Conservation (phyloP, 1,139 yeast species). For the Kodamaea sp. region DNA sequence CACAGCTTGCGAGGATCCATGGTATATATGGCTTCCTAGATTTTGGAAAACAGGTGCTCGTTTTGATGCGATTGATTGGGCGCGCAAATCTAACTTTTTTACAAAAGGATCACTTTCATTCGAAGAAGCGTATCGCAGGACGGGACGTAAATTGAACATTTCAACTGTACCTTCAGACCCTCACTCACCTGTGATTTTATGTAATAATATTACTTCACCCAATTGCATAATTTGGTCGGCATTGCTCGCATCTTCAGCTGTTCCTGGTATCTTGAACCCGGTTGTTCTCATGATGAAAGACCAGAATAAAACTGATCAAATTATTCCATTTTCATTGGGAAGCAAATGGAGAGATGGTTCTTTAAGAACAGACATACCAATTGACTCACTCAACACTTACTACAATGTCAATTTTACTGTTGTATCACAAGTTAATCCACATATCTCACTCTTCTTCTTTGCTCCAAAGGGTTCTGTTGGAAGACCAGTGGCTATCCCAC, state of each 20-base stretch:
- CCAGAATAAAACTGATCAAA: constrained; percentile 30
- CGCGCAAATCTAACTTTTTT: constrained; percentile 63
- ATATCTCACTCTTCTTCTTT: constrained; percentile 69
- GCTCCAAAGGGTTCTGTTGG: constrained; percentile 84
- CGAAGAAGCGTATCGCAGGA: constrained; percentile 61
- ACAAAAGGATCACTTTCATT: constrained; percentile 72
- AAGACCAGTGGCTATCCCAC: constrained; percentile 59
- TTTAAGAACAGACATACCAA: constrained; percentile 67
- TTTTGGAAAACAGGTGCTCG: constrained; percentile 77
- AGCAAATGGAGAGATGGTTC: constrained; percentile 76
- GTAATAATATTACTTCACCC: constrained; percentile 76
- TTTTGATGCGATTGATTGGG: constrained; percentile 75
- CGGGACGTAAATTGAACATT: constrained; percentile 69
- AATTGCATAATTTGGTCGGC: constrained; percentile 83
- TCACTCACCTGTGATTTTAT: constrained; percentile 74
- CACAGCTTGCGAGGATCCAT: constrained; percentile 68
- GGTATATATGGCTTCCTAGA: constrained; percentile 58
- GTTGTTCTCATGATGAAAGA: constrained; percentile 76
- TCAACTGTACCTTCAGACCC: constrained; percentile 82
- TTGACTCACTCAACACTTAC: constrained; percentile 66
- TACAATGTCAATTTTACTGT: constrained; percentile 73
- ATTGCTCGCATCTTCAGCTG: constrained; percentile 74
- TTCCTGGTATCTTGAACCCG: constrained; percentile 80
- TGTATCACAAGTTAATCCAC: constrained; percentile 83
- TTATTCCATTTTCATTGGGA: constrained; percentile 70